Base-by-base conservation (phyloP, 345 rosid genomes). In the Eucalyptus victrix region DNA sequence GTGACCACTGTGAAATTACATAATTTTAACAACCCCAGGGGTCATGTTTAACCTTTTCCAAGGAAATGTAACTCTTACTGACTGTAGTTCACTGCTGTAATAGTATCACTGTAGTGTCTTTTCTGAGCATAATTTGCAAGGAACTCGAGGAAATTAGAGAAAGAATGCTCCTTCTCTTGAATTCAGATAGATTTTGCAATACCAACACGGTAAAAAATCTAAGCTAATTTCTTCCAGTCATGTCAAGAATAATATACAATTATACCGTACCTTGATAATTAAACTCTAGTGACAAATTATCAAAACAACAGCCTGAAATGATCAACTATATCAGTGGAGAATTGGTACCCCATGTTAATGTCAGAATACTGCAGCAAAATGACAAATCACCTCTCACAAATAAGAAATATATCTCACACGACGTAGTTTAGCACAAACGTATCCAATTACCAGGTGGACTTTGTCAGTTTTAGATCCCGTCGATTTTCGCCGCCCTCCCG, bases 391-490 rank as follows among this genome's bases (percentile, higher is more conserved):
- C 30, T 76, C 47, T 76, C 1, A 2, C 85, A 40, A 76, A 47
- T 76, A 40, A 76, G 47, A 40, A 40, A 40, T 21, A 21, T 76
- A 76, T 37, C 85, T 76, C 85, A 76, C 9, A 40, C 16, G 2
- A 40, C 24, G 30, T 40, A 76, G 15, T 76, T 42, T 69, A 87
- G 50, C 76, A 45, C 72, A 51, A 21, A 40, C 5, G 15, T 76
- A 40, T 76, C 47, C 47, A 40, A 91, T 90, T 97, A 98, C 99
- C 99, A 97, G 92, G 90, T 93, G 92, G 91, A 98, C 93, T 95
- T 95, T 98, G 90, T 97, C 97, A 87, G 99, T 69, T 94, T 98
- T 97, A 69, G 97, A 90, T 90, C 99, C 99, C 90, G 85, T 95
- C n/a, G 98, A 90, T 86, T 98, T 98, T 85, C 92, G 91, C 87